phyloP scores from a whole-genome alignment of 2,329 filamentous ascomycete genomes.

The Pseudocercospora vitis region DNA sequence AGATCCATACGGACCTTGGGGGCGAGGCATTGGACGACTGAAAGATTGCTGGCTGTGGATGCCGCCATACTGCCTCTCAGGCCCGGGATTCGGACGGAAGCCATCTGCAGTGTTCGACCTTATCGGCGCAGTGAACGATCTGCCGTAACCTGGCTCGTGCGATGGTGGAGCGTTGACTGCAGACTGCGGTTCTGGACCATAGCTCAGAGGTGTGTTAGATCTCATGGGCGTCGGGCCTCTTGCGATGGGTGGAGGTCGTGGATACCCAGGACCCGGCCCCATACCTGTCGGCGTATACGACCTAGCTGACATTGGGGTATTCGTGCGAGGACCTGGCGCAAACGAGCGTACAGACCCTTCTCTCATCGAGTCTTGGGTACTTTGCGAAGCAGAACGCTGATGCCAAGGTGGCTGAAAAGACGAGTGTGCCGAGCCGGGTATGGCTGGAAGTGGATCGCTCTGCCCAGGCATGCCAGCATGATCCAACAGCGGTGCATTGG shows the following conservation, averaged over 20 bases:
- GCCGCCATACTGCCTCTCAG: constrained; percentile 27
- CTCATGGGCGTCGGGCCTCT: constrained; percentile 23
- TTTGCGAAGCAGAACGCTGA: constrained; percentile 20
- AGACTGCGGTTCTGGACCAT: constrained; percentile 16
- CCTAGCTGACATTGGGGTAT: constrained; percentile 18
- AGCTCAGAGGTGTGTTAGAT: constrained; percentile 22
- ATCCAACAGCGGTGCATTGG: constrained; percentile 62
- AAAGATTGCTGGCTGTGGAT: constrained; percentile 32
- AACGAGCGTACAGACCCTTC: constrained; percentile 14
- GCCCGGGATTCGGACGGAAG: constrained; percentile 24
- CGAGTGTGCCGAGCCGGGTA: constrained; percentile 25
- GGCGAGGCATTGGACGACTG: constrained; percentile 23
- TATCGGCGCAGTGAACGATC: constrained; percentile 21
- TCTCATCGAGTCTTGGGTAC: constrained; percentile 20
- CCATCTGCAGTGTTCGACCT: constrained; percentile 33
- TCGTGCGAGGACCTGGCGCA: constrained; percentile 13
- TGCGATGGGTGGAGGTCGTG: constrained; percentile 18
- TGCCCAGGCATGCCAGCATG: constrained; percentile 52
- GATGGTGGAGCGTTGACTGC: constrained; percentile 15
- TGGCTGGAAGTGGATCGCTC: constrained; percentile 28
- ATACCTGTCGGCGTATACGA: constrained; percentile 12
- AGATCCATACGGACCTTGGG: constrained; percentile 12
- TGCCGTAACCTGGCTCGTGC: constrained; percentile 20
- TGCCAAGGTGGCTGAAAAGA: constrained; percentile 29
- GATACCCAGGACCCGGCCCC: constrained; percentile 16